Evolutionary conservation across 768 basidiomycete genomes (phyloP).

Genomic region (Suillus clintonianus): DNA sequence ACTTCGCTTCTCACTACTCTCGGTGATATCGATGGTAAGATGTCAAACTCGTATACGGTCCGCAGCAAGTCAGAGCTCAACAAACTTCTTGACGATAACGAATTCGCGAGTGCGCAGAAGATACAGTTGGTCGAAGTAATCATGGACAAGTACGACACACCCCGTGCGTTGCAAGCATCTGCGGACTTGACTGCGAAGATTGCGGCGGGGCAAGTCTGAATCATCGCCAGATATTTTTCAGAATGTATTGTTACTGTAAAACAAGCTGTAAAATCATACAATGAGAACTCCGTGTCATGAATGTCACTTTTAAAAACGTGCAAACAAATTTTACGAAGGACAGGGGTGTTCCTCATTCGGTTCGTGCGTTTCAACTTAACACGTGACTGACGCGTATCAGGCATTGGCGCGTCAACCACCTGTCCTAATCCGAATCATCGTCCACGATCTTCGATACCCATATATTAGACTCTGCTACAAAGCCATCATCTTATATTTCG

Average conservation of each 20-base stretch:
- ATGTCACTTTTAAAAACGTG: too few relatives aligned
- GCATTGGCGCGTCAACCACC: conserved; percentile 3
- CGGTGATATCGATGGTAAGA: conserved; percentile 49
- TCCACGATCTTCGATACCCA: background rate
- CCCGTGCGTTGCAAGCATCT: conserved; percentile 57
- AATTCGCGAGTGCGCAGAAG: conserved; percentile 63
- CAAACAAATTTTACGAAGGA: background rate
- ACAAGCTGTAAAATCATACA: background rate
- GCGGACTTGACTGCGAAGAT: conserved; percentile 33
- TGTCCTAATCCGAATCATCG: background rate
- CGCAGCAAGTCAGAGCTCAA: conserved; percentile 67
- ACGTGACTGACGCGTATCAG: conserved; percentile 31
- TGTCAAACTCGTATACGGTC: conserved; percentile 66
- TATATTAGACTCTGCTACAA: background rate
- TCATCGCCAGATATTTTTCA: too few relatives aligned
- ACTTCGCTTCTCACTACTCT: conserved; percentile 61
- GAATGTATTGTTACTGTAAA: background rate
- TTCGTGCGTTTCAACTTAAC: background rate
- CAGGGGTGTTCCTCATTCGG: background rate
- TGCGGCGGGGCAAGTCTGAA: conserved; percentile 18
- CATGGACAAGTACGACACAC: conserved; percentile 76
- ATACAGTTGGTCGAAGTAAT: conserved; percentile 82
- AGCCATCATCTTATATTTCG: background rate
- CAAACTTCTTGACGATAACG: conserved; percentile 59
- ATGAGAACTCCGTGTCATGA: background rate